Evolutionary conservation across 2,329 filamentous ascomycete species (phyloP), one percentile per base, ranked within the genome.

Genomic region (Scedosporium apiospermum): DNA sequence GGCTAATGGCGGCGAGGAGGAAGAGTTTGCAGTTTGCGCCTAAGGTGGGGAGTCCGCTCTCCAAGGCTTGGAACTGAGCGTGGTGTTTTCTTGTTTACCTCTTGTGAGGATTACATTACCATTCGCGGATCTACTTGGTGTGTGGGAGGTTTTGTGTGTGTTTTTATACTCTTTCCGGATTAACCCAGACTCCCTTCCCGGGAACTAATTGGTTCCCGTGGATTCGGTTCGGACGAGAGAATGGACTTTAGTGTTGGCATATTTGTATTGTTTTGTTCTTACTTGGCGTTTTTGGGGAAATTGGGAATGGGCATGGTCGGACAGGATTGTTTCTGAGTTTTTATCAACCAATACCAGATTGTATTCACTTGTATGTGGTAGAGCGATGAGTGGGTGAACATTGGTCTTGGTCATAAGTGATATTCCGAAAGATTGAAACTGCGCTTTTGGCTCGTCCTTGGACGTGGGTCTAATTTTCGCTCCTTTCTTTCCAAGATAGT

Each of bases 21-120:
- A 91, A 90, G 82, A 93, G 88, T 70, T 72, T 91, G 72, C 88
- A 90, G 70, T 91, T 87, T 76, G 88, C 88, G 38, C 90, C 89
- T 34, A 88, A 89, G 74, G 77, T 91, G 63, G 87, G 83, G 18
- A 93, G 89, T 72, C 90, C 89, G 2, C 75, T 93, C 67, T 81
- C 84, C 27, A 84, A 79, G 68, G 76, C 80, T 27, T 86, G 82
- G 83, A 74, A 70, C 53, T 74, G 67, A 65, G 38, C 3, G 23
- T n/a, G 14, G 58, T 38, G 26, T 23, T 18, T 51, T 21, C n/a
- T 51, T 51, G 7, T 57, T 12, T 26, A n/a, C 9, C 30, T 42
- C 57, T 18, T 23, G 18, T 42, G 57, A 26, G 18, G 57, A 21
- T 51, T 58, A 41, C 42, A 21, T 51, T 58, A 41, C 42, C 21